phyloP scores from a whole-genome alignment of 1,284 basidiomycete species.

The Malassezia cuniculi region DNA sequence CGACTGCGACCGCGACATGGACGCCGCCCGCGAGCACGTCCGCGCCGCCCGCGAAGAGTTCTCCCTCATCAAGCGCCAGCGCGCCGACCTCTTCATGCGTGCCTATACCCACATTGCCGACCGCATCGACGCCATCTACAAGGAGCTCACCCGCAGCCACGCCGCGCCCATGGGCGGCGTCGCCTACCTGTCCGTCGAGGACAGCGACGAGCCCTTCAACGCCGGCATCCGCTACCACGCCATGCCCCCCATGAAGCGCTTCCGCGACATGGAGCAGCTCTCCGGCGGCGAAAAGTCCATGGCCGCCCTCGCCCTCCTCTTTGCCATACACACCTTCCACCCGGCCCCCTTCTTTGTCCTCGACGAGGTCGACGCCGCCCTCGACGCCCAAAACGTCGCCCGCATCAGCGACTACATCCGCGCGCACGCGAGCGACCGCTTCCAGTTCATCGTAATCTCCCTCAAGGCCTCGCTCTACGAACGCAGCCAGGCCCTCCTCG shows the following conservation, averaged over 20 bases:
- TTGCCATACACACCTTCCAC: constrained; percentile 85
- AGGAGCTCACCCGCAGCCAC: constrained; percentile 89
- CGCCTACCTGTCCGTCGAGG: constrained; percentile 87
- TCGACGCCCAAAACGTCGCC: constrained; percentile 48
- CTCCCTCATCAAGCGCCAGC: constrained; percentile 63
- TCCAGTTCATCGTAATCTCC: constrained; percentile 96
- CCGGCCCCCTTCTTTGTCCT: constrained; percentile 97
- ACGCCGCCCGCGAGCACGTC: constrained; percentile 58
- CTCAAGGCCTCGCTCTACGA: constrained; percentile 71
- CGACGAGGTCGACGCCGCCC: constrained; percentile 92
- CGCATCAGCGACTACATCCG: constrained; percentile 42
- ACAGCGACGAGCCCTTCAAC: constrained; percentile 91
- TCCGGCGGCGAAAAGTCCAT: constrained; percentile 98
- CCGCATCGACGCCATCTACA: constrained; percentile 88
- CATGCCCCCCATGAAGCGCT: constrained; percentile 92
- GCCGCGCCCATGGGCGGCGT: constrained; percentile 86
- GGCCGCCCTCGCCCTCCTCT: constrained; percentile 82
- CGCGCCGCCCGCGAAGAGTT: constrained; percentile 80
- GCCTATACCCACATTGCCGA: constrained; percentile 93
- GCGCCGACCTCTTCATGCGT: constrained; percentile 72
- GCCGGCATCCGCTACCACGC: constrained; percentile 96
- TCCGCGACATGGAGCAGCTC: constrained; percentile 95
- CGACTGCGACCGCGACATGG: constrained; percentile 52
- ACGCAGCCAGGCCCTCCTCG: constrained; percentile 75
- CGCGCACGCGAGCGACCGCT: constrained; percentile 49